These are phyloP conservation scores for Botrytis deweyae DNA, from an alignment of 2,329 filamentous ascomycete species.

Conservation along the genomic window DNA sequence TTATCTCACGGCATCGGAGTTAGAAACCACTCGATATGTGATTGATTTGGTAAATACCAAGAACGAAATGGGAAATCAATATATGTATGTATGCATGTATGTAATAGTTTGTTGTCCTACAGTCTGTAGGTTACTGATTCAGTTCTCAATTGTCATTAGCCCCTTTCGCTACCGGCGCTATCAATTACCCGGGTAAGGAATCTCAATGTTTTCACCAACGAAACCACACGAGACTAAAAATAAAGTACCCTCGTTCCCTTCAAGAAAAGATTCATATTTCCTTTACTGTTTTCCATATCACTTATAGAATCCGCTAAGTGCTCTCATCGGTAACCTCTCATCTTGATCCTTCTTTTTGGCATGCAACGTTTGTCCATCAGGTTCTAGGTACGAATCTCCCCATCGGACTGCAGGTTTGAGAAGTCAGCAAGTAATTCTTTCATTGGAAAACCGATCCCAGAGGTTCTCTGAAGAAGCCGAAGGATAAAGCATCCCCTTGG, in stretches of 20 bases:
- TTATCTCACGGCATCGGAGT: not conserved
- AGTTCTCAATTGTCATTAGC: not conserved
- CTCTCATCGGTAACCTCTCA: not conserved
- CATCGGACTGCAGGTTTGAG: not conserved
- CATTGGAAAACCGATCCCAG: not conserved
- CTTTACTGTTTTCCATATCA: not conserved
- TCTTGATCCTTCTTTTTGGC: not conserved
- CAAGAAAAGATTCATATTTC: not conserved
- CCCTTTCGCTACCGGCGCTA: not conserved
- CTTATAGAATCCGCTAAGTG: constrained; percentile 9
- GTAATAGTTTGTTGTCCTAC: not conserved
- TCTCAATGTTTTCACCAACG: not conserved
- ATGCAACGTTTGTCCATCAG: not conserved
- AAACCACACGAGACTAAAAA: not conserved
- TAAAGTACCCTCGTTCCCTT: not conserved
- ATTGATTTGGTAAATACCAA: not conserved
- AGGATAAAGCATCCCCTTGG: not conserved
- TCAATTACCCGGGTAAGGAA: not conserved
- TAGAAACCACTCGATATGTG: not conserved
- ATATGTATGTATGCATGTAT: not conserved
- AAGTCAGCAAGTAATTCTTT: not conserved
- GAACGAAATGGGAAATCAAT: not conserved
- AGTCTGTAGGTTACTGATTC: not conserved
- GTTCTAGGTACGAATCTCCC: constrained; percentile 3
- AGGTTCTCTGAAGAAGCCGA: not conserved